A percentile compares a stretch with the other conserved stretches of the same genome.
Conservation (phyloP, 441 rosid species). For the Sinapis alba region DNA sequence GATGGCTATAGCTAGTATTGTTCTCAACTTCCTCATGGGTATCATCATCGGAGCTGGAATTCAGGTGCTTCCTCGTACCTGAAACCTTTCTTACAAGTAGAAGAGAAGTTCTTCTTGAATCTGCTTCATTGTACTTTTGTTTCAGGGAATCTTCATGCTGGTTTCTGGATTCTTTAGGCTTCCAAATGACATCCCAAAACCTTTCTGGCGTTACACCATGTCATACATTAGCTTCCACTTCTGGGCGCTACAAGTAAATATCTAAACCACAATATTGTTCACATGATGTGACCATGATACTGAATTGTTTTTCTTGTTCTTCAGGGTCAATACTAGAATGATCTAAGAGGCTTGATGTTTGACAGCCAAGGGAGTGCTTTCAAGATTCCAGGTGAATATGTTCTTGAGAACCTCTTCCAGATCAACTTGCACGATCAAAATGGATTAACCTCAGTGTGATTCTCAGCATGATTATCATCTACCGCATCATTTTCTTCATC, state of each 20-base stretch:
- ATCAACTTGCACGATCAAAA: too few species aligned
- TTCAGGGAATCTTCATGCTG: too few species aligned
- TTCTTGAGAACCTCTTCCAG: too few species aligned
- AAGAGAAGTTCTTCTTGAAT: slow-evolving; percentile 8
- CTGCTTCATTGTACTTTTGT: slow-evolving; percentile 9
- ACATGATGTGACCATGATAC: slow-evolving; percentile 18
- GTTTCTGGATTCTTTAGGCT: slow-evolving; percentile 97
- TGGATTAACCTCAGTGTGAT: slow-evolving; percentile 87
- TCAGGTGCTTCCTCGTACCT: slow-evolving; percentile 50
- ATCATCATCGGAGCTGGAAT: slow-evolving; percentile 96
- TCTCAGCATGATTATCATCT: slow-evolving; percentile 78
- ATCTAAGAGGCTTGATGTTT: too few species aligned
- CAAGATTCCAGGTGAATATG: too few species aligned
- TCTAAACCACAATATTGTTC: slow-evolving; percentile 7
- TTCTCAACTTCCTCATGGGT: slow-evolving; percentile 98
- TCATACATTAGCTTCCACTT: slow-evolving; percentile 94
- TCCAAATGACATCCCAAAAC: slow-evolving; percentile 92
- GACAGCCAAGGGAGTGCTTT: too few species aligned
- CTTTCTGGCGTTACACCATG: slow-evolving; percentile 97
- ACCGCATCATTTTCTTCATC: slow-evolving; percentile 83
- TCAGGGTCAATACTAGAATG: too few species aligned
- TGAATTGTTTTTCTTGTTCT: too few species aligned
- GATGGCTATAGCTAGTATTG: slow-evolving; percentile 95
- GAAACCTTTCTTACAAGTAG: background rate
- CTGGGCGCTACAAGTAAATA: slow-evolving; percentile 92